These are phyloP conservation scores for Pneumocystis sp. DNA, from an alignment of 1,139 yeast genomes.

Conservation along the genomic window DNA sequence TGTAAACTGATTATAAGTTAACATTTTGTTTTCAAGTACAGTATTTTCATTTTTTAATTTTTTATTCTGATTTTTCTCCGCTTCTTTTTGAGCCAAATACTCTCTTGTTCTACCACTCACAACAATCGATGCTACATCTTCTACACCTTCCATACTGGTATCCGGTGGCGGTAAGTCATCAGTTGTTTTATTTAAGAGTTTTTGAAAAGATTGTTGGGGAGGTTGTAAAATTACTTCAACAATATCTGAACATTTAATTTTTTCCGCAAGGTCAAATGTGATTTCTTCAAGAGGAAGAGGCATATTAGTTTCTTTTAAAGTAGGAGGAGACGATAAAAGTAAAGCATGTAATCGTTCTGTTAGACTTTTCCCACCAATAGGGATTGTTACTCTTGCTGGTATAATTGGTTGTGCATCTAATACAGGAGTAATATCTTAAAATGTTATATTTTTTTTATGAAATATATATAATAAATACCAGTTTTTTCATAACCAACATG, in stretches of 20 bases:
- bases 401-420: constrained; percentile 50
- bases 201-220: constrained; percentile 8
- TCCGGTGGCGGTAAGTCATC: constrained; percentile 14
- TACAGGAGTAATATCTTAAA: constrained; percentile 54
- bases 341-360: constrained; percentile 37
- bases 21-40: constrained; percentile 28
- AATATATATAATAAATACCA: constrained; percentile 1
- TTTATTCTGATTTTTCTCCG: constrained; percentile 27
- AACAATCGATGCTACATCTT: constrained; percentile 83
- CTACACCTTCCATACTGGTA: constrained; percentile 36
- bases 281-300: constrained; percentile 34
- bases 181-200: constrained; percentile 24
- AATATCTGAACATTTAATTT: constrained; percentile 56
- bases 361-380: constrained; percentile 50
- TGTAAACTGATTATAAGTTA: constrained; percentile 28
- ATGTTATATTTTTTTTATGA: neutral
- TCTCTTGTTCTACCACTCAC: constrained; percentile 60
- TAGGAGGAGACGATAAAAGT: constrained; percentile 27
- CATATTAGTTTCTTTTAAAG: constrained; percentile 21
- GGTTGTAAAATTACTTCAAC: constrained; percentile 49
- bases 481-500: constrained; percentile 67
- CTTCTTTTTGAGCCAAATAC: constrained; percentile 44
- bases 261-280: constrained; percentile 28
- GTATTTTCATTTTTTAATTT: constrained; percentile 27
- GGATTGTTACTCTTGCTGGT: constrained; percentile 38